Conservation (phyloP, 2,329 filamentous ascomycete species). For the Nothophoma quercina region DNA sequence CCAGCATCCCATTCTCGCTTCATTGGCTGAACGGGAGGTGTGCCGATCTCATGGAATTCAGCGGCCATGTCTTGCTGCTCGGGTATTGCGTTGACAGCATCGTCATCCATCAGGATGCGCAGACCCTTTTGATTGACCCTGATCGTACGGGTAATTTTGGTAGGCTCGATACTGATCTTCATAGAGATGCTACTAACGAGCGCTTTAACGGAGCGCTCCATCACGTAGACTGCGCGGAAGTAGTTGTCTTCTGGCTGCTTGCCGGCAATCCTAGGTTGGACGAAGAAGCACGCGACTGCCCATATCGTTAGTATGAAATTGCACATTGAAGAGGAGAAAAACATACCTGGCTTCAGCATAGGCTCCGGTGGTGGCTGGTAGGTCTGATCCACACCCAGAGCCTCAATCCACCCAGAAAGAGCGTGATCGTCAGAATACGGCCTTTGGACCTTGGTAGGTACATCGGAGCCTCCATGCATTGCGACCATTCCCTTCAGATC, state of each 20-base stretch:
- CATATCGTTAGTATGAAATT: slow-evolving; percentile 43
- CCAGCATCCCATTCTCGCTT: slow-evolving; percentile 64
- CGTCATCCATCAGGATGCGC: slow-evolving; percentile 88
- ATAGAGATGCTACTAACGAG: slow-evolving; percentile 74
- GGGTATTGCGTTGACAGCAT: slow-evolving; percentile 80
- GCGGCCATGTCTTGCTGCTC: slow-evolving; percentile 91
- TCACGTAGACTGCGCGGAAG: slow-evolving; percentile 86
- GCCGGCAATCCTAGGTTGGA: slow-evolving; percentile 65
- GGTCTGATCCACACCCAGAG: slow-evolving; percentile 83
- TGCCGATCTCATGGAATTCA: slow-evolving; percentile 70
- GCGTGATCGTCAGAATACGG: slow-evolving; percentile 68
- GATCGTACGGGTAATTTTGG: slow-evolving; percentile 73
- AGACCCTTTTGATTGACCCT: slow-evolving; percentile 77
- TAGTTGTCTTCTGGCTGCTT: slow-evolving; percentile 66
- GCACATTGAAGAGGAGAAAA: slow-evolving; percentile 5
- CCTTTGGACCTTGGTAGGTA: slow-evolving; percentile 63
- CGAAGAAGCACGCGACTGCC: slow-evolving; percentile 85
- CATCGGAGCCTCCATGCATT: slow-evolving; percentile 57
- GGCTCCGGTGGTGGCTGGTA: slow-evolving; percentile 83
- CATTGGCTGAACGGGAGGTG: slow-evolving; percentile 51
- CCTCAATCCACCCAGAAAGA: slow-evolving; percentile 86
- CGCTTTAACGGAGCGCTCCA: slow-evolving; percentile 76
- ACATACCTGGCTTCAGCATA: slow-evolving; percentile 68
- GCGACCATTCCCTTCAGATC: slow-evolving; percentile 57
- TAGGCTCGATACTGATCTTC: slow-evolving; percentile 82